A percentile compares a stretch with the other conserved stretches of the same genome.
Evolutionary conservation across 2,329 filamentous ascomycete species (phyloP).

Genomic region (Kalaharituber pfeilii): DNA sequence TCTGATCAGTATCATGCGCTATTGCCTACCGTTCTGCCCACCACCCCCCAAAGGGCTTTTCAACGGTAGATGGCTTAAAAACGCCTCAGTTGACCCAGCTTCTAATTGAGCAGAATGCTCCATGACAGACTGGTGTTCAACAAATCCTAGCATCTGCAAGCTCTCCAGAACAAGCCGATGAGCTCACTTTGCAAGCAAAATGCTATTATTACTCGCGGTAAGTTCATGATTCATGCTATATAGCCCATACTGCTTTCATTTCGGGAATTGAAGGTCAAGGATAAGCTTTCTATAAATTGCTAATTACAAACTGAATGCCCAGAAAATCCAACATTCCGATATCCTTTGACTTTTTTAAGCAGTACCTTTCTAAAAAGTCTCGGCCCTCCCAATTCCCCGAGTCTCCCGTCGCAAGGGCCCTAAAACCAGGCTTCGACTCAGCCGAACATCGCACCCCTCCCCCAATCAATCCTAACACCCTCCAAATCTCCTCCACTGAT

Average conservation of each 20-base stretch:
- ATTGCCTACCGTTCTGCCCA: neutral
- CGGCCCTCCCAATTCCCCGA: neutral
- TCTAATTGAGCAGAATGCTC: neutral
- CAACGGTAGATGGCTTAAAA: no score
- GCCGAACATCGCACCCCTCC: neutral
- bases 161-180: constrained; percentile 36
- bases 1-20: neutral
- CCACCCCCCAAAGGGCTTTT: neutral
- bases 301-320: neutral
- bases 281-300: no score
- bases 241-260: neutral
- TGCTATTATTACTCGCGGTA: constrained; percentile 48
- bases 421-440: neutral
- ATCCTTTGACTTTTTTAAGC: neutral
- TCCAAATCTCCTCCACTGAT: neutral
- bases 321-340: neutral
- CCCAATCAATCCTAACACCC: neutral
- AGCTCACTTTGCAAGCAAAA: constrained; percentile 48
- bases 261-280: no score
- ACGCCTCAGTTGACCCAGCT: neutral
- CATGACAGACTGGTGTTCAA: constrained; percentile 38
- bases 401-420: neutral
- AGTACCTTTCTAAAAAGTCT: neutral
- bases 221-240: neutral
- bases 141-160: constrained; percentile 45